Conservation (phyloP, 805 yeast species). For the Ogataea nonfermentans region DNA sequence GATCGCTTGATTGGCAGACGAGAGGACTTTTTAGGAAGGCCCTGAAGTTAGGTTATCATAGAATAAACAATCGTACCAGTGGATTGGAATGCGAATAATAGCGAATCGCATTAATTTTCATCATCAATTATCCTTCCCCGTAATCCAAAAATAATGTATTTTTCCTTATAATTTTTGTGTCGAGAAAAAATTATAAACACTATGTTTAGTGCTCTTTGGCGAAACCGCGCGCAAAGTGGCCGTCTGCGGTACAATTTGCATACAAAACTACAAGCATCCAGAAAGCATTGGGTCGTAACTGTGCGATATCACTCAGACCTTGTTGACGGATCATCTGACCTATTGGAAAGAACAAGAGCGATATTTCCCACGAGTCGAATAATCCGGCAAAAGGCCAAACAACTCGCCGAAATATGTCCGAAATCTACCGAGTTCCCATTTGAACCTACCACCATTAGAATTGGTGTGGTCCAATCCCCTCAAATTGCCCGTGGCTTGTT, state of each 20-base stretch:
- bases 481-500: conserved; percentile 23
- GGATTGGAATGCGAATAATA: conserved; percentile 46
- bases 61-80: conserved; percentile 40
- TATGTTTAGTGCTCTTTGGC: conserved; percentile 1
- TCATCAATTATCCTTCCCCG: background rate
- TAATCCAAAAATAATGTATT: background rate
- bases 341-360: conserved; percentile 13
- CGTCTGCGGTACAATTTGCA: background rate
- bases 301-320: conserved; percentile 1
- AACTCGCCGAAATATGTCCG: conserved; percentile 19
- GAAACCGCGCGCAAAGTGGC: background rate
- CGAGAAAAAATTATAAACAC: conserved; percentile 3
- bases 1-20: conserved; percentile 52
- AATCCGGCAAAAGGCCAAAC: conserved; percentile 17
- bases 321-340: background rate
- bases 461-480: conserved; percentile 30
- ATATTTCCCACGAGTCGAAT: conserved; percentile 14
- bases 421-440: conserved; percentile 10
- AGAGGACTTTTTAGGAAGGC: conserved; percentile 45
- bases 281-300: background rate
- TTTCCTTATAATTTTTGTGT: background rate
- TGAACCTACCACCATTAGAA: conserved; percentile 24
- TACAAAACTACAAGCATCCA: background rate
- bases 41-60: conserved; percentile 30
- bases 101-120: background rate